Evolutionary conservation across 257 asterid genomes (phyloP).

Genomic region (Pogostemon cablin): DNA sequence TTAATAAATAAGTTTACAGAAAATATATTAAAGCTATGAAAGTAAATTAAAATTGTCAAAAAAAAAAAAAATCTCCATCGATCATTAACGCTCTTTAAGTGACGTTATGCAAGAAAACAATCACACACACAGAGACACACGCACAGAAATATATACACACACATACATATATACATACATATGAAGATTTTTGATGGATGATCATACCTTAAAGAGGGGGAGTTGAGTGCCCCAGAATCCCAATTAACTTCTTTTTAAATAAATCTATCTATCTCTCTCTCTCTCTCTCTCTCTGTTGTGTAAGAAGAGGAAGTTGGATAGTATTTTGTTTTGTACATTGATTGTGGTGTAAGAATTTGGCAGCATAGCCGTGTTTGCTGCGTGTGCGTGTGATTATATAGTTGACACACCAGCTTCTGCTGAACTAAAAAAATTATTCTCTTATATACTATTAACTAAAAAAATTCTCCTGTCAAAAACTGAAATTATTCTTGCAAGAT

Average conservation of each 20-base stretch:
- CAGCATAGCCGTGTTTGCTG: background rate
- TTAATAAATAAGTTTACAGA: too few relatives aligned
- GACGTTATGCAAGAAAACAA: background rate
- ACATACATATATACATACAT: too few relatives aligned
- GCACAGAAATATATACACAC: too few relatives aligned
- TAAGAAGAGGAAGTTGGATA: slow-evolving; percentile 18
- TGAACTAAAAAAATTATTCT: background rate
- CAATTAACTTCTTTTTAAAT: background rate
- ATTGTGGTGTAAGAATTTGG: background rate
- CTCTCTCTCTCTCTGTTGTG: slow-evolving; percentile 3
- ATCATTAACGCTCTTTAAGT: too few relatives aligned
- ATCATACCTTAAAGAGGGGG: slow-evolving; percentile 26
- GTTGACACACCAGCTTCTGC: slow-evolving; percentile 22
- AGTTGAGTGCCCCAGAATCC: background rate
- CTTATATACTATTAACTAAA: too few relatives aligned
- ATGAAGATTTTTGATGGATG: slow-evolving; percentile 3
- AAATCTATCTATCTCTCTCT: background rate
- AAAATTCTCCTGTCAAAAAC: background rate
- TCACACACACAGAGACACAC: background rate
- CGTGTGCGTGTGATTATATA: slow-evolving; percentile 28
- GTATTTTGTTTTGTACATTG: background rate
- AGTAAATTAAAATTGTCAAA: too few relatives aligned
- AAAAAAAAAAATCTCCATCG: background rate
- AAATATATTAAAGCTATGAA: too few relatives aligned
- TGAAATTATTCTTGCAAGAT: background rate